These are phyloP conservation scores for Gryganskiella cystojenkinii DNA, from an alignment of 192 early-diverging fungal species.

Conservation along the genomic window DNA sequence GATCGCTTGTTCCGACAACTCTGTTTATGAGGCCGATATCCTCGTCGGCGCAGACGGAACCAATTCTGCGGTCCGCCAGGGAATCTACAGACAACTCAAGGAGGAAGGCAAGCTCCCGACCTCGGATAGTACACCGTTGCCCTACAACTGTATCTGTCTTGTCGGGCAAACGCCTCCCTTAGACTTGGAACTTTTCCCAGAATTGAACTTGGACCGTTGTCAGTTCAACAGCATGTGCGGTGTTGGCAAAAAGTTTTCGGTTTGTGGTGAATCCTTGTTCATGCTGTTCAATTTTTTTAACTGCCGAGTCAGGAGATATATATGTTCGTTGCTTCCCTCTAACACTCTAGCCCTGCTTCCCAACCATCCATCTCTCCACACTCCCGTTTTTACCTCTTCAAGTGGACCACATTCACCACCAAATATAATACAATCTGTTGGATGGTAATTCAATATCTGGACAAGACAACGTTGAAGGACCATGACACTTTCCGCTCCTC, in stretches of 20 bases:
- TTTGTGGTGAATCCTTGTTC: no score
- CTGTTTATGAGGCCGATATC: not conserved
- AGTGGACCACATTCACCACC: no score
- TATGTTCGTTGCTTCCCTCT: no score
- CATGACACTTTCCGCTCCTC: not conserved
- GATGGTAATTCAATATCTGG: constrained; percentile 6
- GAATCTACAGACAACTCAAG: not conserved
- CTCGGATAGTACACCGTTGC: not conserved
- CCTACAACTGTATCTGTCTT: not conserved
- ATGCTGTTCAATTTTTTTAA: no score
- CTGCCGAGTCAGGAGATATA: no score
- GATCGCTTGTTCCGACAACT: not conserved
- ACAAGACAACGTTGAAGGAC: not conserved
- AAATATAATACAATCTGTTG: not conserved
- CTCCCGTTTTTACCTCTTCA: not conserved
- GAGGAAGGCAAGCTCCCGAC: not conserved
- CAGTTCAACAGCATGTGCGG: not conserved
- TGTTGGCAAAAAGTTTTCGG: no score
- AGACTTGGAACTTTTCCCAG: not conserved
- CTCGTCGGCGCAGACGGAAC: constrained; percentile 5
- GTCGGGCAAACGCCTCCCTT: not conserved
- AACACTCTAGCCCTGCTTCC: no score
- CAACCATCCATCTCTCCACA: no score
- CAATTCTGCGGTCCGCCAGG: not conserved
- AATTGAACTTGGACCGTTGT: not conserved